Conservation (phyloP, 495 filamentous ascomycete genomes). For the Aspergillus carlsbadensis region DNA sequence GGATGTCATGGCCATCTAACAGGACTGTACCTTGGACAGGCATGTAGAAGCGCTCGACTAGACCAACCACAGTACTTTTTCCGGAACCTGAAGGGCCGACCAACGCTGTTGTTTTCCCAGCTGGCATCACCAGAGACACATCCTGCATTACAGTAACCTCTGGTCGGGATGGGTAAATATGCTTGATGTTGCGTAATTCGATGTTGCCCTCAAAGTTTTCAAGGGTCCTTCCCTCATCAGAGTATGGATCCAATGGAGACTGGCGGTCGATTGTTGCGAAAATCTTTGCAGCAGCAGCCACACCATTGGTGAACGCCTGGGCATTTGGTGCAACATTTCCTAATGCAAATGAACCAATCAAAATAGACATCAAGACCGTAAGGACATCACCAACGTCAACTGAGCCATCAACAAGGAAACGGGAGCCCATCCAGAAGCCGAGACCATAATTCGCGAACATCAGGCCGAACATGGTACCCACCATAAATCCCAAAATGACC, state of each 20-base stretch:
- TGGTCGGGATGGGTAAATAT: conserved; percentile 90
- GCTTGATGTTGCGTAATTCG: conserved; percentile 79
- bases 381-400: conserved; percentile 54
- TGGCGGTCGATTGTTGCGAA: conserved; percentile 85
- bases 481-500: conserved; percentile 66
- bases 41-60: conserved; percentile 92
- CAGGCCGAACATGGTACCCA: conserved; percentile 77
- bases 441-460: conserved; percentile 89
- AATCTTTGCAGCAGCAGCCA: conserved; percentile 87
- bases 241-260: conserved; percentile 83
- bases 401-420: conserved; percentile 68
- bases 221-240: conserved; percentile 66
- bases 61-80: conserved; percentile 88
- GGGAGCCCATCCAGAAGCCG: conserved; percentile 92
- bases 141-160: conserved; percentile 85
- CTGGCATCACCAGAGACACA: conserved; percentile 73
- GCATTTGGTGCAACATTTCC: conserved; percentile 85
- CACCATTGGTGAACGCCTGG: conserved; percentile 77
- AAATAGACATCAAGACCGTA: conserved; percentile 82
- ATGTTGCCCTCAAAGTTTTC: conserved; percentile 73
- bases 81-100: conserved; percentile 86
- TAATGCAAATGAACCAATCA: conserved; percentile 89
- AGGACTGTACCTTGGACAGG: conserved; percentile 77
- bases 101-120: conserved; percentile 84
- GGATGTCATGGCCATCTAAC: conserved; percentile 82